These are phyloP conservation scores for Panaeolus papilionaceus DNA, from an alignment of 768 basidiomycete species.

Conservation along the genomic window DNA sequence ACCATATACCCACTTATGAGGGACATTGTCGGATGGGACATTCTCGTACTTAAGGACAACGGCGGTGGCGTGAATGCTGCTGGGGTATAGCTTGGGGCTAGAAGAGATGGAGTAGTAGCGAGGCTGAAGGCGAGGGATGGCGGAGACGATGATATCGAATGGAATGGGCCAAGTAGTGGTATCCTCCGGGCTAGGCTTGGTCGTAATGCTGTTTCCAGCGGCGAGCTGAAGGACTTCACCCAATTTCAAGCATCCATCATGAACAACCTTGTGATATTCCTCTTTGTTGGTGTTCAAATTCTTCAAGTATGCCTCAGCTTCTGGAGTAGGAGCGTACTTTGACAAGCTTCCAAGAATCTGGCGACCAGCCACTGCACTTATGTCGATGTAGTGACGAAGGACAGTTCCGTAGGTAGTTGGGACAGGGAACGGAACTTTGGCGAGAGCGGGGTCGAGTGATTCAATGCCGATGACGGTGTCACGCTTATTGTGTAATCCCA, in stretches of 20 bases:
- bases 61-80: conserved; percentile 90
- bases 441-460: conserved; percentile 96
- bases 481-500: conserved; percentile 84
- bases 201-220: conserved; percentile 75
- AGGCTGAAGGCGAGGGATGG: conserved; percentile 92
- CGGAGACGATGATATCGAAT: conserved; percentile 95
- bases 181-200: conserved; percentile 67
- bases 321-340: conserved; percentile 85
- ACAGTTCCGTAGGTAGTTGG: conserved; percentile 95
- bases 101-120: conserved; percentile 99
- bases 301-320: conserved; percentile 76
- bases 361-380: conserved; percentile 92
- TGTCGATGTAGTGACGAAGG: conserved; percentile 96
- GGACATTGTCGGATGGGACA: conserved; percentile 53
- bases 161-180: conserved; percentile 91
- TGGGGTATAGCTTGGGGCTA: conserved; percentile 91
- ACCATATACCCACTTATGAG: conserved; percentile 79
- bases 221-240: conserved; percentile 93
- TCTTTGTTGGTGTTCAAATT: conserved; percentile 89
- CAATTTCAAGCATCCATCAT: conserved; percentile 86
- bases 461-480: conserved; percentile 90
- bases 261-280: conserved; percentile 77
- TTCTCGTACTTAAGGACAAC: conserved; percentile 96
- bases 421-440: conserved; percentile 98
- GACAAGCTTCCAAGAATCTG: conserved; percentile 89